These are phyloP conservation scores for Nectriaceae sp. DNA, from an alignment of 2,329 filamentous ascomycete species.

Conservation along the genomic window DNA sequence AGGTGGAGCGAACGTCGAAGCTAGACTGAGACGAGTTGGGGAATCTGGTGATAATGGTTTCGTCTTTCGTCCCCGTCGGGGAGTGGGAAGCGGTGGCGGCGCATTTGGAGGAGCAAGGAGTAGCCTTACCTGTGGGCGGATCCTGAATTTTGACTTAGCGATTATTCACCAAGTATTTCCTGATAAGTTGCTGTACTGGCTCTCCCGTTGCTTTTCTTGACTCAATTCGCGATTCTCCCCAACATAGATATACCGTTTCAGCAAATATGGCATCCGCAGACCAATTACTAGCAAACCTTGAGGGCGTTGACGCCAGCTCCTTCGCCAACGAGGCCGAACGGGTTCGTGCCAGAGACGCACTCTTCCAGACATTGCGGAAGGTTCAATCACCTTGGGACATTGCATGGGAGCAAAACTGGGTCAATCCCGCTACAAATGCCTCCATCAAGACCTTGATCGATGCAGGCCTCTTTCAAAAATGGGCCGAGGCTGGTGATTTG, in stretches of 20 bases:
- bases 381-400: constrained; percentile 41
- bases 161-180: too few species aligned
- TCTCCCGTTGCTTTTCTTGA: too few species aligned
- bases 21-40: too few species aligned
- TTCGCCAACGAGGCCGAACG: constrained; percentile 38
- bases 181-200: too few species aligned
- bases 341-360: constrained; percentile 32
- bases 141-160: too few species aligned
- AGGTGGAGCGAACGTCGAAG: background rate
- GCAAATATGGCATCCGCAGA: constrained; percentile 27
- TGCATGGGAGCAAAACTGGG: constrained; percentile 40
- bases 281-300: constrained; percentile 24
- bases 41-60: too few species aligned
- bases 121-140: too few species aligned
- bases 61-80: too few species aligned
- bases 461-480: constrained; percentile 38
- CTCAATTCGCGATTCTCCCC: too few species aligned
- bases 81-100: too few species aligned
- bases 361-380: constrained; percentile 31
- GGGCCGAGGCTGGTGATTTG: constrained; percentile 32
- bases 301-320: constrained; percentile 25
- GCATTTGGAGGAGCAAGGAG: too few species aligned
- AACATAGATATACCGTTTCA: too few species aligned
- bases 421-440: constrained; percentile 33
- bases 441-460: constrained; percentile 41